Percentiles rank a stretch among this genome's conserved stretches.
Conservation (phyloP, 106 monocot species). For the Chionographis japonica region DNA sequence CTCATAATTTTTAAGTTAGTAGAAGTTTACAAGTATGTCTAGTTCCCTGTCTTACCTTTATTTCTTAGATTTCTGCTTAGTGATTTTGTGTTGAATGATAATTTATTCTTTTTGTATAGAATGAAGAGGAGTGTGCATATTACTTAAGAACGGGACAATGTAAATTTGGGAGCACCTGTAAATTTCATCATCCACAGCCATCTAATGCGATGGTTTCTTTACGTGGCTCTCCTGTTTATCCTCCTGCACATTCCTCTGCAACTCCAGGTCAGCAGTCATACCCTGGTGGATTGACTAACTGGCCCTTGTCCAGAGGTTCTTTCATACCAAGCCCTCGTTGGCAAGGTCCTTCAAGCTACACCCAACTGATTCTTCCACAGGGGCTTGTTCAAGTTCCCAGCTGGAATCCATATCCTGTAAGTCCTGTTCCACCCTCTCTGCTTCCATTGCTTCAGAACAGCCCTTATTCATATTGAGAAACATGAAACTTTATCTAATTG, state of each 20-base stretch:
- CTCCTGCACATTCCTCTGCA: conserved; percentile 56
- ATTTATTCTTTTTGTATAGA: conserved; percentile 36
- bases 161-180: conserved; percentile 93
- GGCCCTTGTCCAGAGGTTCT: conserved; percentile 73
- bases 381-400: conserved; percentile 78
- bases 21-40: too few relatives aligned
- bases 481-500: too few relatives aligned
- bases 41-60: not conserved
- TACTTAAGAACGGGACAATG: conserved; percentile 90
- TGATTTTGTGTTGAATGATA: not conserved
- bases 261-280: conserved; percentile 63
- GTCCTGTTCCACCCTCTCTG: conserved; percentile 3
- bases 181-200: conserved; percentile 94
- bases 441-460: not conserved
- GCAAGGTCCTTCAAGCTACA: conserved; percentile 77
- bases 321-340: conserved; percentile 82
- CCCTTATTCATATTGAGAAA: too few relatives aligned
- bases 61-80: not conserved
- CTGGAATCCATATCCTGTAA: conserved; percentile 85
- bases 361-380: conserved; percentile 80
- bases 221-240: conserved; percentile 75
- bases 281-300: conserved; percentile 56
- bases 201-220: conserved; percentile 55
- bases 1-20: not conserved
- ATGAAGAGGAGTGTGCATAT: conserved; percentile 74